A percentile compares a stretch with the other conserved stretches of the same genome.
Evolutionary conservation across 2,329 filamentous ascomycete genomes (phyloP).

Genomic region (Ramularia endophylla): DNA sequence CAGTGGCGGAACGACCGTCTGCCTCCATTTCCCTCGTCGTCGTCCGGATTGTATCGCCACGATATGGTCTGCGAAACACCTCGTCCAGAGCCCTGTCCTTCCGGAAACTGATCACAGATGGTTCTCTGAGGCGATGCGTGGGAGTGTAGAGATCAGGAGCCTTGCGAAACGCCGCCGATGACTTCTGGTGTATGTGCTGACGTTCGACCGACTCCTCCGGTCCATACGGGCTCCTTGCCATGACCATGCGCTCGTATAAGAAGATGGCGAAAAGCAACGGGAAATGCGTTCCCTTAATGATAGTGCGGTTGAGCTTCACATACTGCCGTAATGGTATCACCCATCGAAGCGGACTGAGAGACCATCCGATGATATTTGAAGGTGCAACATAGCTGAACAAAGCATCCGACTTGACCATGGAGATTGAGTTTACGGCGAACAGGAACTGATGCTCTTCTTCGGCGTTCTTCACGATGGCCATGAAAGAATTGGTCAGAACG

Average conservation of each 20-base stretch:
- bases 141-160: slow-evolving; percentile 63
- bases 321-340: slow-evolving; percentile 74
- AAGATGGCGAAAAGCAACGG: slow-evolving; percentile 84
- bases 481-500: slow-evolving; percentile 94
- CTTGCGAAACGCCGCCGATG: slow-evolving; percentile 29
- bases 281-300: slow-evolving; percentile 88
- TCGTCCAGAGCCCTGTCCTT: slow-evolving; percentile 89
- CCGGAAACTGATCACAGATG: slow-evolving; percentile 80
- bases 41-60: slow-evolving; percentile 54
- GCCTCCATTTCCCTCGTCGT: slow-evolving; percentile 37
- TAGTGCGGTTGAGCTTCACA: slow-evolving; percentile 77
- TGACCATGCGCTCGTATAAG: slow-evolving; percentile 73
- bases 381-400: slow-evolving; percentile 92
- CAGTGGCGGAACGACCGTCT: slow-evolving; percentile 69
- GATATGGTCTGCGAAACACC: slow-evolving; percentile 69
- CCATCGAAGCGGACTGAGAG: slow-evolving; percentile 76
- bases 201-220: slow-evolving; percentile 81
- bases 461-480: slow-evolving; percentile 88
- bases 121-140: slow-evolving; percentile 55
- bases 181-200: slow-evolving; percentile 27
- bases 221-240: slow-evolving; percentile 71
- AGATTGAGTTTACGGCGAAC: slow-evolving; percentile 94
- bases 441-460: slow-evolving; percentile 88
- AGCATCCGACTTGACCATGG: slow-evolving; percentile 97
- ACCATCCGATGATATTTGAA: slow-evolving; percentile 85